These are phyloP conservation scores for Globisporangium acanthophoron DNA, from an alignment of 352 stramenopile species.

Conservation along the genomic window DNA sequence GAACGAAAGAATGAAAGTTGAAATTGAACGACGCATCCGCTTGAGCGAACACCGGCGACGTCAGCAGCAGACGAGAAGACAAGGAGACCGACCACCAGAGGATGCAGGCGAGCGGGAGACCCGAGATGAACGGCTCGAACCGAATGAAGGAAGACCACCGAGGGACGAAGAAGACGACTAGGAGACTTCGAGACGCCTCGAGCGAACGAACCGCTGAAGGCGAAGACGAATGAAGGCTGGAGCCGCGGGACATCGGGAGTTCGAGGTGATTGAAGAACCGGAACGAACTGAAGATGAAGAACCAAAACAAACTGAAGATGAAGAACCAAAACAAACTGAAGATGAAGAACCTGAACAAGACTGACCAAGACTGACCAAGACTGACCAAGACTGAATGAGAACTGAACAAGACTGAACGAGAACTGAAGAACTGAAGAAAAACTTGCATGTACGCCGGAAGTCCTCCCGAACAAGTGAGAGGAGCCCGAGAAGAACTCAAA, in stretches of 20 bases:
- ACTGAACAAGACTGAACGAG: slow-evolving; percentile 3
- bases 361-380: neutral
- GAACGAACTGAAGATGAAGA: slow-evolving; percentile 4
- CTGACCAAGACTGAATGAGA: neutral
- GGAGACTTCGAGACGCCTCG: no score
- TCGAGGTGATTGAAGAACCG: slow-evolving; percentile 2
- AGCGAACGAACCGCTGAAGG: neutral
- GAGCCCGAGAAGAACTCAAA: slow-evolving; percentile 1
- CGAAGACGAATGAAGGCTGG: neutral
- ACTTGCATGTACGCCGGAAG: neutral
- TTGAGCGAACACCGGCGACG: neutral
- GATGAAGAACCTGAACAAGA: slow-evolving; percentile 1
- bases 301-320: neutral
- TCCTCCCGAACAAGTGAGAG: slow-evolving; percentile 4
- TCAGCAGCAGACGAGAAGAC: neutral
- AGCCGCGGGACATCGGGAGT: neutral
- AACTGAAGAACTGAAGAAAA: slow-evolving; percentile 25
- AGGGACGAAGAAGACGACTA: neutral
- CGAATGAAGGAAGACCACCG: neutral
- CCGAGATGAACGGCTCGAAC: neutral
- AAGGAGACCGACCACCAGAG: neutral
- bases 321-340: neutral
- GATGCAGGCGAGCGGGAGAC: neutral
- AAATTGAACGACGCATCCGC: slow-evolving; percentile 3
- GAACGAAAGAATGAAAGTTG: slow-evolving; percentile 3